Percentiles rank a stretch among this genome's conserved stretches.
phyloP scores from a whole-genome alignment of 495 filamentous ascomycete genomes.

The Penicillium riverlandense region DNA sequence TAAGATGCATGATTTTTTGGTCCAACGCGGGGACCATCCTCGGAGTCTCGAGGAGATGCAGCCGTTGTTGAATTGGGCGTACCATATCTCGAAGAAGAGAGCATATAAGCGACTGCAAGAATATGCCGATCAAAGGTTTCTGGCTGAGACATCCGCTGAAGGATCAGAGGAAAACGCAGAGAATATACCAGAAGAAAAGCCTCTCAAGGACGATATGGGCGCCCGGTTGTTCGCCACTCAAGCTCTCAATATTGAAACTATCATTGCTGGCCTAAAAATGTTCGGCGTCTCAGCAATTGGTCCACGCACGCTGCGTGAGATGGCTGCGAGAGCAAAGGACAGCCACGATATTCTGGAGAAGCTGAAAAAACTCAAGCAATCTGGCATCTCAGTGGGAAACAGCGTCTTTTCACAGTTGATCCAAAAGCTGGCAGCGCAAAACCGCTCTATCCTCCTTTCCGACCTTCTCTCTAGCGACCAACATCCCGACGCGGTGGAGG shows the following conservation, averaged over 20 bases:
- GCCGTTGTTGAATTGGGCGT: slow-evolving; percentile 27
- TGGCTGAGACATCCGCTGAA: neutral
- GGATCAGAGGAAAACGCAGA: neutral
- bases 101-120: slow-evolving; percentile 10
- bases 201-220: slow-evolving; percentile 52
- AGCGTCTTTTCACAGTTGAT: slow-evolving; percentile 55
- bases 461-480: slow-evolving; percentile 61
- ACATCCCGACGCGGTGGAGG: slow-evolving; percentile 68
- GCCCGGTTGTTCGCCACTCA: slow-evolving; percentile 67
- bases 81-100: slow-evolving; percentile 26
- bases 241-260: slow-evolving; percentile 55
- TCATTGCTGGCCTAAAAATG: slow-evolving; percentile 55
- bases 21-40: slow-evolving; percentile 44
- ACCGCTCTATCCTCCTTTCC: slow-evolving; percentile 48
- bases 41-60: slow-evolving; percentile 24
- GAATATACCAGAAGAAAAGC: slow-evolving; percentile 15
- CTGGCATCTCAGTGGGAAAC: slow-evolving; percentile 50
- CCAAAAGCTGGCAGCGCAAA: slow-evolving; percentile 46
- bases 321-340: slow-evolving; percentile 54
- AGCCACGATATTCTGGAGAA: slow-evolving; percentile 44
- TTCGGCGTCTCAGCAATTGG: slow-evolving; percentile 62
- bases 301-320: slow-evolving; percentile 62
- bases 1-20: slow-evolving; percentile 53
- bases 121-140: slow-evolving; percentile 19
- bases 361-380: slow-evolving; percentile 47